phyloP scores from a whole-genome alignment of 352 stramenopile species.

The Globisporangium spiculum region DNA sequence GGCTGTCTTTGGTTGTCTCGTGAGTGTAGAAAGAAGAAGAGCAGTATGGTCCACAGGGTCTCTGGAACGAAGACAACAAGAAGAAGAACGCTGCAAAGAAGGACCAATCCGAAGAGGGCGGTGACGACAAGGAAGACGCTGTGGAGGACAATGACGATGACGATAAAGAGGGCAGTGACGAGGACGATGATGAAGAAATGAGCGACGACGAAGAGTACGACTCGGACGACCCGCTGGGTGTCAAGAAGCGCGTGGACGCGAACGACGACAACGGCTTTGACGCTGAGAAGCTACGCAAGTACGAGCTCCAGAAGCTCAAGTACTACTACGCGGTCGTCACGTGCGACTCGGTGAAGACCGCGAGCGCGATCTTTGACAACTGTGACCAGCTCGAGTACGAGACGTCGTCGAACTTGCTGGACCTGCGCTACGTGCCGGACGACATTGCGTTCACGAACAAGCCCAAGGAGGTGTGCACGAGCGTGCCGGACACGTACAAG shows the following conservation, averaged over 20 bases:
- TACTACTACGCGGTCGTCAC: slow-evolving; percentile 98
- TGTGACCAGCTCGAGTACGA: slow-evolving; percentile 98
- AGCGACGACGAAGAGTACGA: slow-evolving; percentile 52
- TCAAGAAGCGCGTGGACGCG: slow-evolving; percentile 59
- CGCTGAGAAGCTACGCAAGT: slow-evolving; percentile 93
- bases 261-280: slow-evolving; percentile 86
- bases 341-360: slow-evolving; percentile 90
- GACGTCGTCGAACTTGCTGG: slow-evolving; percentile 92
- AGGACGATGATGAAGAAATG: slow-evolving; percentile 16
- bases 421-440: slow-evolving; percentile 94
- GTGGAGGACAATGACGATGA: slow-evolving; percentile 20
- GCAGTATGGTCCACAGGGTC: slow-evolving; percentile 57
- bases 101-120: slow-evolving; percentile 16
- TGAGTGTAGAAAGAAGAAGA: slow-evolving; percentile 72
- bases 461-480: slow-evolving; percentile 81
- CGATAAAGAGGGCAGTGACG: slow-evolving; percentile 17
- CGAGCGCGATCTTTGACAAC: slow-evolving; percentile 92
- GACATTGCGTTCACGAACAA: slow-evolving; percentile 87
- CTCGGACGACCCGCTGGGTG: slow-evolving; percentile 64
- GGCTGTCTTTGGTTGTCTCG: slow-evolving; percentile 1
- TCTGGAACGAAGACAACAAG: slow-evolving; percentile 58
- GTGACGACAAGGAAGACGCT: slow-evolving; percentile 22
- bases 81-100: slow-evolving; percentile 17
- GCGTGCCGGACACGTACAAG: slow-evolving; percentile 92
- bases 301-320: slow-evolving; percentile 96